Conservation (phyloP, 257 asterid species). For the Capsicum pubescens region DNA sequence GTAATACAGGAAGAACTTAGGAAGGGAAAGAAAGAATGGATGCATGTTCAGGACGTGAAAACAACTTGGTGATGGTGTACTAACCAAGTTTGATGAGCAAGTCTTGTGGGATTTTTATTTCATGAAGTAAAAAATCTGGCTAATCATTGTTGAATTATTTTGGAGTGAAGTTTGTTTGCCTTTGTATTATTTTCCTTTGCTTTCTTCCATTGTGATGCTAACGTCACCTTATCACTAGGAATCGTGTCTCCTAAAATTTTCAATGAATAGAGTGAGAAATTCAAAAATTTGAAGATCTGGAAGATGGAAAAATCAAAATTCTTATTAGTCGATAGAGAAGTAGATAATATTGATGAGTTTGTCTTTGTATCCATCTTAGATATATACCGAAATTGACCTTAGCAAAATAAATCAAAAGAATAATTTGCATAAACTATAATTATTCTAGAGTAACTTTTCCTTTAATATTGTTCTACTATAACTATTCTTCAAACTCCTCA, state of each 20-base stretch:
- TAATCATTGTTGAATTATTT: neutral
- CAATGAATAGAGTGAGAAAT: conserved; percentile 58
- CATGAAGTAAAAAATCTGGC: neutral
- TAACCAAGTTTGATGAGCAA: conserved; percentile 79
- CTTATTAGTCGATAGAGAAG: too few relatives aligned
- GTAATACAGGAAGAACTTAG: conserved; percentile 74
- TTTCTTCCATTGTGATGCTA: neutral
- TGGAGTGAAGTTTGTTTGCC: neutral
- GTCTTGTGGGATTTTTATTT: conserved; percentile 54
- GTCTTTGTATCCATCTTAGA: too few relatives aligned
- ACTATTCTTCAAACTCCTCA: too few relatives aligned
- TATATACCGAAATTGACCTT: too few relatives aligned
- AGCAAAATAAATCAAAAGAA: too few relatives aligned
- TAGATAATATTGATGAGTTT: conserved; percentile 38
- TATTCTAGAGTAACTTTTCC: too few relatives aligned
- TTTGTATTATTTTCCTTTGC: neutral
- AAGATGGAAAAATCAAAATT: too few relatives aligned
- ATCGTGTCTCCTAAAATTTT: conserved; percentile 70
- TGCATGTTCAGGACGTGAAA: conserved; percentile 86
- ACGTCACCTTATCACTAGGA: conserved; percentile 49
- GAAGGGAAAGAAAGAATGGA: conserved; percentile 63
- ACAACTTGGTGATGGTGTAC: conserved; percentile 59
- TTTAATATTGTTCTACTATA: too few relatives aligned
- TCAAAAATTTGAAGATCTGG: too few relatives aligned
- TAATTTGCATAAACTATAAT: neutral